Evolutionary conservation across 2,329 filamentous ascomycete species (phyloP).

Genomic region (Botryotinia convoluta): DNA sequence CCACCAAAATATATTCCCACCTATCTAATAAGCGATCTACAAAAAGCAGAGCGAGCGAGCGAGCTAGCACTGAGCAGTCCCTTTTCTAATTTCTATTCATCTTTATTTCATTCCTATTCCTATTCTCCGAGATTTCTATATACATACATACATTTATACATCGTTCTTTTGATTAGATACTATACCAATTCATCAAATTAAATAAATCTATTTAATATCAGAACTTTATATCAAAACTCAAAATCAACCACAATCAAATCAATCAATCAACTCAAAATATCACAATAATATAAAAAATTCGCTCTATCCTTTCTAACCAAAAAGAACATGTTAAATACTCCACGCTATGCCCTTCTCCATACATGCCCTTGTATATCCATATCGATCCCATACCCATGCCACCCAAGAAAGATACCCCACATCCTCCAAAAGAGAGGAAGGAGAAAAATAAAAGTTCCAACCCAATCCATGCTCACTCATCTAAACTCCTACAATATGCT

Average conservation of each 20-base stretch:
- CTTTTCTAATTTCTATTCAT: too few species aligned
- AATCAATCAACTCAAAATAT: background rate
- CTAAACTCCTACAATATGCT: constrained; percentile 21
- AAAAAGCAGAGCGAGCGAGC: too few species aligned
- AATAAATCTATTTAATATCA: background rate
- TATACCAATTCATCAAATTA: too few species aligned
- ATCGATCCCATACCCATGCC: background rate
- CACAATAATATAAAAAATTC: background rate
- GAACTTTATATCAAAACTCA: background rate
- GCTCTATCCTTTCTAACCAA: background rate
- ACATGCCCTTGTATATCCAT: constrained; percentile 5
- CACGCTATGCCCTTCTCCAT: constrained; percentile 9
- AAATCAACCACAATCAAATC: background rate
- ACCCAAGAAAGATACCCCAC: background rate
- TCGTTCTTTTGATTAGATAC: too few species aligned
- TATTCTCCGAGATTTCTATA: too few species aligned
- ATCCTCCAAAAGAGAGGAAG: background rate
- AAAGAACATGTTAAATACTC: background rate
- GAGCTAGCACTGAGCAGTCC: too few species aligned
- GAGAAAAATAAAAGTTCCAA: background rate
- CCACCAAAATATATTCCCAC: too few species aligned
- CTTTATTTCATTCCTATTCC: too few species aligned
- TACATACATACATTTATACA: too few species aligned
- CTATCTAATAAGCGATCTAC: too few species aligned
- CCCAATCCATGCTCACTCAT: constrained; percentile 6